Percentiles rank a stretch among this genome's conserved stretches.
These are phyloP conservation scores for Lagenidium giganteum DNA, from an alignment of 352 stramenopile genomes.

Conservation along the genomic window DNA sequence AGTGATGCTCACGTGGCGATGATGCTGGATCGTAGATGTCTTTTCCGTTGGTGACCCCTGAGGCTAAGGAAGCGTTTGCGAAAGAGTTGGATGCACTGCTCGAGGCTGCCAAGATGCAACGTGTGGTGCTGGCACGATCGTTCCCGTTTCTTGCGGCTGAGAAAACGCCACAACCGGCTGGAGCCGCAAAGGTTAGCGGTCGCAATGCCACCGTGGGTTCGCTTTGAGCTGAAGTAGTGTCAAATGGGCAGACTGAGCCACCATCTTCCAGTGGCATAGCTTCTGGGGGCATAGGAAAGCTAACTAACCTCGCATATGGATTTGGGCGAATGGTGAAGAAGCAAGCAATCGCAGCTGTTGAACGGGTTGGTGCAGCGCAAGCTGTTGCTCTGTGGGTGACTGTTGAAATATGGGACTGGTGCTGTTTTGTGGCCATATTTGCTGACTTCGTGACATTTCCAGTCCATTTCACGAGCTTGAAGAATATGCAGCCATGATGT, in stretches of 20 bases:
- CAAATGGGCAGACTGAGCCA: background rate
- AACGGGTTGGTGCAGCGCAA: conserved; percentile 61
- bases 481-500: conserved; percentile 66
- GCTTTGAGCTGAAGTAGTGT: no score
- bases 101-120: conserved; percentile 35
- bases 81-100: conserved; percentile 57
- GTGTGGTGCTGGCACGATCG: conserved; percentile 40
- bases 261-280: conserved; percentile 12
- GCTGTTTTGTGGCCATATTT: background rate
- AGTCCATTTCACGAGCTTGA: conserved; percentile 58
- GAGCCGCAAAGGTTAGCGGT: background rate
- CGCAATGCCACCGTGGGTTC: no score
- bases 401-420: no score
- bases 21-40: conserved; percentile 28
- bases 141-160: conserved; percentile 53
- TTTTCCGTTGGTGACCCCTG: conserved; percentile 40
- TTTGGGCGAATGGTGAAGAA: conserved; percentile 85
- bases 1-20: no score
- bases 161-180: conserved; percentile 2
- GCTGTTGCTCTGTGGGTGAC: conserved; percentile 39
- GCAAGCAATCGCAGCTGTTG: conserved; percentile 74
- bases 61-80: conserved; percentile 37
- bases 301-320: conserved; percentile 75
- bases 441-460: background rate
- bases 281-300: conserved; percentile 49